Base-by-base conservation (phyloP, 176 grass and related monocot genomes). In the Cymbopogon citratus region DNA sequence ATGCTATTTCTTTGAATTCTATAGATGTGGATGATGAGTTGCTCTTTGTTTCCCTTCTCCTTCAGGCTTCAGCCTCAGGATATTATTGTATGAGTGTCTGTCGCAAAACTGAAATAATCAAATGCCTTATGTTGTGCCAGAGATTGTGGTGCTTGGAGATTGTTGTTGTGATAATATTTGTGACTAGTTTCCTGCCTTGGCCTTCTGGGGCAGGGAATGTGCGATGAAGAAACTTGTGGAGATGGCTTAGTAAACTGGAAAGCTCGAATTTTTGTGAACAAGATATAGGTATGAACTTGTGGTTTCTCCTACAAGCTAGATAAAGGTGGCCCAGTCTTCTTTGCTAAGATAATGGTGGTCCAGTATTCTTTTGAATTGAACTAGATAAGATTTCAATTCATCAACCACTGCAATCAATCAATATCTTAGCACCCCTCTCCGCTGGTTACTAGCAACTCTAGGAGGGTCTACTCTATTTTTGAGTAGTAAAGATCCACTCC, bases 281-380 rank as follows among this genome's bases (percentile, higher is more conserved):
- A 81, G 87, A 18, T 6, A 43, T 41, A 56, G 26, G 14, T 9
- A 24, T 68, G 44, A 16, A 33, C 5, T 27, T 6, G 56, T 56
- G 59, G 59, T 68, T 60, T 69, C n/a, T 49, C 5, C 44, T 82
- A 78, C 5, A 73, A 73, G 46, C 49, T 39, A 18, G 12, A 2
- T 81, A 71, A 81, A 81, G 77, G 65, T 70, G 29, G 69, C 36
- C 41, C 65, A 66, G 41, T 6, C 49, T 71, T 19, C 43, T 65
- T 54, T 45, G 46, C 61, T 38, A 23, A n/a, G 16, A 2, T 81
- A 71, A 81, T 71, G 77, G 56, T 63, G 29, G 69, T 36, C 41
- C 65, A 66, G 33, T 6, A 29, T 72, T 21, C 44, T 66, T 57
- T 49, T 49, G 46, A 49, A 54, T 18, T 28, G 21, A 25, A 49